A percentile compares a stretch with the other conserved stretches of the same genome.
Evolutionary conservation across 2,329 filamentous ascomycete species (phyloP).

Genomic region (Claviceps capensis): DNA sequence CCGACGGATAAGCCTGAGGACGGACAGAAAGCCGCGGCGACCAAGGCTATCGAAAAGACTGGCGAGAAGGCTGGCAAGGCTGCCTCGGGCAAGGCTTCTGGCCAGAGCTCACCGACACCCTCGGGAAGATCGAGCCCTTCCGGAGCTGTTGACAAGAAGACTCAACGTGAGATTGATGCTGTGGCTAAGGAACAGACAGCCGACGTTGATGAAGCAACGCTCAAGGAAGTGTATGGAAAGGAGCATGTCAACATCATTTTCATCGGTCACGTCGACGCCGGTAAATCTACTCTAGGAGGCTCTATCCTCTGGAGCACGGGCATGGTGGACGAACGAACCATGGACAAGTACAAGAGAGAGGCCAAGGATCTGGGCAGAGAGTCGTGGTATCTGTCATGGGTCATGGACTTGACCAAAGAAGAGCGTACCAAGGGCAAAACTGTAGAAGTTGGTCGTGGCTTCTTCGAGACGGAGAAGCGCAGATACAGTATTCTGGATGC

Average conservation of each 20-base stretch:
- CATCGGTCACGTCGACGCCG: constrained; percentile 94
- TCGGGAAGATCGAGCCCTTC: constrained; percentile 78
- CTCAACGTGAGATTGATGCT: constrained; percentile 58
- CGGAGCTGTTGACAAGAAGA: constrained; percentile 33
- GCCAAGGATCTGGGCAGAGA: constrained; percentile 93
- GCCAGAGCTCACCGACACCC: constrained; percentile 67
- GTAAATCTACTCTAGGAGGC: constrained; percentile 91
- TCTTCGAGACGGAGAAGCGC: constrained; percentile 93
- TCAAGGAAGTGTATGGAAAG: constrained; percentile 95
- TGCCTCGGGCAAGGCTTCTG: constrained; percentile 34
- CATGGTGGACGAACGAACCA: constrained; percentile 97
- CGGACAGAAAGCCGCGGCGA: constrained; percentile 70
- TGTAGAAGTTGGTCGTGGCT: constrained; percentile 89
- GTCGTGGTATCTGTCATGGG: constrained; percentile 99
- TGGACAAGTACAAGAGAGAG: constrained; percentile 96
- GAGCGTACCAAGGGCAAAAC: constrained; percentile 95
- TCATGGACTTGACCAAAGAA: constrained; percentile 91
- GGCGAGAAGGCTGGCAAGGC: constrained; percentile 44
- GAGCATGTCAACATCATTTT: constrained; percentile 91
- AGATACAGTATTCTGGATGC: constrained; percentile 95
- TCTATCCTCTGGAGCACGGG: constrained; percentile 86
- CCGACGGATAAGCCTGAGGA: constrained; percentile 44
- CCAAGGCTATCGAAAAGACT: constrained; percentile 86
- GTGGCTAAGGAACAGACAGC: constrained; percentile 72
- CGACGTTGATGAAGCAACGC: constrained; percentile 55